These are phyloP conservation scores for Tremella fuciformis DNA, from an alignment of 768 basidiomycete genomes.

Conservation along the genomic window DNA sequence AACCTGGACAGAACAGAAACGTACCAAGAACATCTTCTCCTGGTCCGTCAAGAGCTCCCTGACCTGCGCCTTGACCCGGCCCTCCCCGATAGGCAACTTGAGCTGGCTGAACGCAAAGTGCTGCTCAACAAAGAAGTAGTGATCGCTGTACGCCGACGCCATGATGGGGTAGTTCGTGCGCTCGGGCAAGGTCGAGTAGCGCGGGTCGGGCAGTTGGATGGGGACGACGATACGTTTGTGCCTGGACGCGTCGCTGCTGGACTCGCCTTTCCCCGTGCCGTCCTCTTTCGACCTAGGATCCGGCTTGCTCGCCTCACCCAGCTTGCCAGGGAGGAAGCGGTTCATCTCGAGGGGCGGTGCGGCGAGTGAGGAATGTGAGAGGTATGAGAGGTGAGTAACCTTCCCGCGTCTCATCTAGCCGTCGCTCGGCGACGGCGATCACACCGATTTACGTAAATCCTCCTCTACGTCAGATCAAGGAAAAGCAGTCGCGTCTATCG, in stretches of 20 bases:
- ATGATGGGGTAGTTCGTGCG: not conserved
- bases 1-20: not conserved
- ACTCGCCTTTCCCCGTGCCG: not conserved
- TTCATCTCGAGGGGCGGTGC: not conserved
- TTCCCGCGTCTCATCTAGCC: too few species aligned
- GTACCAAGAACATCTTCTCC: conserved; percentile 22
- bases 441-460: too few species aligned
- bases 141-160: conserved; percentile 1
- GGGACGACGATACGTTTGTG: not conserved
- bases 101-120: not conserved
- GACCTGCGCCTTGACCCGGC: not conserved
- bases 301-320: not conserved
- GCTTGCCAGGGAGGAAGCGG: not conserved
- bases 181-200: not conserved
- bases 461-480: too few species aligned
- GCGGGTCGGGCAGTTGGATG: not conserved
- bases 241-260: too few species aligned
- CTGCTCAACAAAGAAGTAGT: not conserved
- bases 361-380: too few species aligned
- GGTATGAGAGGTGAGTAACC: too few species aligned
- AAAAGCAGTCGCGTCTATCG: too few species aligned
- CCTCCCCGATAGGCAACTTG: not conserved
- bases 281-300: not conserved
- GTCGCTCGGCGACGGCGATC: too few species aligned
- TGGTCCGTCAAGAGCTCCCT: conserved; percentile 6